phyloP scores from a whole-genome alignment of 1,139 yeast genomes.

The Meyerozyma guilliermondii region DNA sequence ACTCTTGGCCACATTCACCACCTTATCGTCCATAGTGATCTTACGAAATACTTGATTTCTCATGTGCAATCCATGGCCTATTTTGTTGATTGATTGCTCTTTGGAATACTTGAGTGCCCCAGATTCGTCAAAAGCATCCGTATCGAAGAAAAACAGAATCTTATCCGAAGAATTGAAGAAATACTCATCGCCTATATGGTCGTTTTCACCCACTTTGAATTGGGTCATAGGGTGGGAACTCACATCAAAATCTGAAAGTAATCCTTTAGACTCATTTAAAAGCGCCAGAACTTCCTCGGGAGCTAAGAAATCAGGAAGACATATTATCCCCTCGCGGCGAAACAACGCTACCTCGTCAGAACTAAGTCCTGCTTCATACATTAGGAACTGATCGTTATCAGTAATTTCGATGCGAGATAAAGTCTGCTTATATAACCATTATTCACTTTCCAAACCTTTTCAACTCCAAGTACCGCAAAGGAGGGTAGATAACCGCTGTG shows the following conservation, averaged over 20 bases:
- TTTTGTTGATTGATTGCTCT: conserved; percentile 61
- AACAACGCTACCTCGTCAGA: conserved; percentile 43
- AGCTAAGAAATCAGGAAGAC: conserved; percentile 51
- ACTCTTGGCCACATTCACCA: conserved; percentile 47
- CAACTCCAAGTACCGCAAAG: conserved; percentile 15
- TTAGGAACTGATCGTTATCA: too few species aligned
- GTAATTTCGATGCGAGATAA: neutral
- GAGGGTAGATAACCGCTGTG: conserved; percentile 7
- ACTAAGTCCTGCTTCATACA: conserved; percentile 14
- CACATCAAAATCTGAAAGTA: conserved; percentile 49
- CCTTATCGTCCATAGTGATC: conserved; percentile 48
- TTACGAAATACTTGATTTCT: conserved; percentile 41
- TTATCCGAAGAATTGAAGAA: conserved; percentile 69
- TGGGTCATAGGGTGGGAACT: conserved; percentile 64
- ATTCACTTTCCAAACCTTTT: conserved; percentile 12
- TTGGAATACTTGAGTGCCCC: conserved; percentile 52
- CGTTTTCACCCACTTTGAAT: conserved; percentile 62
- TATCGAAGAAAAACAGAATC: conserved; percentile 65
- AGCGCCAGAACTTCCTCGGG: conserved; percentile 34
- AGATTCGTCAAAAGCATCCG: conserved; percentile 54
- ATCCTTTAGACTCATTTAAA: conserved; percentile 35
- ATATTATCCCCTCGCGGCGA: conserved; percentile 56
- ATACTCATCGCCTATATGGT: conserved; percentile 71
- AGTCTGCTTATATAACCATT: neutral
- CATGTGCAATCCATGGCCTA: conserved; percentile 75